These are phyloP conservation scores for Aspergillus sp. DNA, from an alignment of 2,329 filamentous ascomycete species.

Conservation along the genomic window DNA sequence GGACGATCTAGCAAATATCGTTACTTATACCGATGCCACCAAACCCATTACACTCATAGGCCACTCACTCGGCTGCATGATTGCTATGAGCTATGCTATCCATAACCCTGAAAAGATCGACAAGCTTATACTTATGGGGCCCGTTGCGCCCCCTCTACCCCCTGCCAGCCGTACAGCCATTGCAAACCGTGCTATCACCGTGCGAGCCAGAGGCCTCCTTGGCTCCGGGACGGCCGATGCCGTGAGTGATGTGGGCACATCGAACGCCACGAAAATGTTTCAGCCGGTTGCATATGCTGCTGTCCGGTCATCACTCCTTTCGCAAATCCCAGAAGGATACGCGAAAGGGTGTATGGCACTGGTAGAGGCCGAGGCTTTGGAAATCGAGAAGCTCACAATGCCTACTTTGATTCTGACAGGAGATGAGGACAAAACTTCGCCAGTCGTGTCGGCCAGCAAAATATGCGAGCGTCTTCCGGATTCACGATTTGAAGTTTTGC, in stretches of 20 bases:
- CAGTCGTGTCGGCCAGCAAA: too few species aligned
- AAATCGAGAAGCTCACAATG: slow-evolving; percentile 28
- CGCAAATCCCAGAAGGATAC: slow-evolving; percentile 51
- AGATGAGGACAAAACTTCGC: slow-evolving; percentile 32
- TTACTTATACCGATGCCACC: slow-evolving; percentile 27
- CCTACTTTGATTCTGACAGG: slow-evolving; percentile 43
- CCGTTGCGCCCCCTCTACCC: slow-evolving; percentile 44
- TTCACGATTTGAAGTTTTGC: slow-evolving; percentile 24
- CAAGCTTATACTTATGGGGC: slow-evolving; percentile 46
- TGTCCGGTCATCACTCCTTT: slow-evolving; percentile 40
- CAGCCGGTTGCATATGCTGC: slow-evolving; percentile 38
- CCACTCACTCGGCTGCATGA: slow-evolving; percentile 49
- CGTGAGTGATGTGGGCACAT: slow-evolving; percentile 33
- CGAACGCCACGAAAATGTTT: slow-evolving; percentile 28
- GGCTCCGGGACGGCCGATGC: slow-evolving; percentile 33
- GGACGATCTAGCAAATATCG: slow-evolving; percentile 38
- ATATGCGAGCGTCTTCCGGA: neutral
- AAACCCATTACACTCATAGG: slow-evolving; percentile 38
- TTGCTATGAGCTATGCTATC: slow-evolving; percentile 42
- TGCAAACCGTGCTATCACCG: slow-evolving; percentile 34
- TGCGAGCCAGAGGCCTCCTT: slow-evolving; percentile 42
- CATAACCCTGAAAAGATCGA: slow-evolving; percentile 36
- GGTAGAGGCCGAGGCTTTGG: slow-evolving; percentile 33
- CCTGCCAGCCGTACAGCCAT: slow-evolving; percentile 24
- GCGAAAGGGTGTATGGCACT: slow-evolving; percentile 51